Evolutionary conservation across 768 basidiomycete species (phyloP).

Genomic region (Cystobasidium tubakii): DNA sequence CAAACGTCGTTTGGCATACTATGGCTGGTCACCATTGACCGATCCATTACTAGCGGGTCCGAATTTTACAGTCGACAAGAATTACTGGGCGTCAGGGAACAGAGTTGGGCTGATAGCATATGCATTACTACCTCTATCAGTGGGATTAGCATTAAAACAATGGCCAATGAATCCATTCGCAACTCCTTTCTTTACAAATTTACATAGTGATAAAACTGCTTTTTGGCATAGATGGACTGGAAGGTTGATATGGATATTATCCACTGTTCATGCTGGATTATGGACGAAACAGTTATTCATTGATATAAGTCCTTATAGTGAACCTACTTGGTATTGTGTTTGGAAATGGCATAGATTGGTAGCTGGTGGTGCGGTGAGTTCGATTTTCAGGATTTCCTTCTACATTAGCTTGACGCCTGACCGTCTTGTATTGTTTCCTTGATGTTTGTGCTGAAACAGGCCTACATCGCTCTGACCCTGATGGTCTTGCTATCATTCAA

Average conservation of each 20-base stretch:
- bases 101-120: constrained; percentile 67
- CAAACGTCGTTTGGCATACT: constrained; percentile 22
- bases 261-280: constrained; percentile 58
- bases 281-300: constrained; percentile 65
- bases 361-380: constrained; percentile 56
- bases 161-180: constrained; percentile 68
- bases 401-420: too few relatives aligned
- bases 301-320: constrained; percentile 52
- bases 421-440: neutral
- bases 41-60: constrained; percentile 53
- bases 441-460: constrained; percentile 52
- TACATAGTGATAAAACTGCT: constrained; percentile 71
- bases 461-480: constrained; percentile 57
- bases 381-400: constrained; percentile 42
- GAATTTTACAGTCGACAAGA: constrained; percentile 61
- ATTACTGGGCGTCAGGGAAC: constrained; percentile 66
- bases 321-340: constrained; percentile 53
- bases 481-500: constrained; percentile 56
- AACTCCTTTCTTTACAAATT: constrained; percentile 58
- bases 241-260: constrained; percentile 63
- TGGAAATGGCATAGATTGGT: constrained; percentile 62
- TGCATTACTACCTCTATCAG: constrained; percentile 63
- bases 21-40: constrained; percentile 31
- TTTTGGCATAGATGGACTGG: constrained; percentile 68
- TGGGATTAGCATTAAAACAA: constrained; percentile 65